Base-by-base conservation (phyloP, 192 early-diverging fungal genomes). In the Backusella macrospora region DNA sequence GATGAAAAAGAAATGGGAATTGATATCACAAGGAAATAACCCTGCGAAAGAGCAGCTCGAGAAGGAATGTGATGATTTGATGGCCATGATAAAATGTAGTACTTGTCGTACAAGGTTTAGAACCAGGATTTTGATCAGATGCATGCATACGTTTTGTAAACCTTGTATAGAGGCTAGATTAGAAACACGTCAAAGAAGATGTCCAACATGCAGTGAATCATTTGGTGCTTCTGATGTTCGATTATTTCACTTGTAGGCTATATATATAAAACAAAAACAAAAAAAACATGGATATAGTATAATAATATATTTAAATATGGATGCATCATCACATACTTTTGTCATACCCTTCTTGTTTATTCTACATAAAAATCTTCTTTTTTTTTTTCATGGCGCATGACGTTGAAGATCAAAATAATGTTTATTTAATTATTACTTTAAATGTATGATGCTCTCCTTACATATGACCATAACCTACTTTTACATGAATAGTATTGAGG, bases 61-160 rank as follows among this genome's bases (percentile, higher is more conserved):
- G 62, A 67, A 74, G 46, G 80, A 82, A 47, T 71, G 68, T 40
- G 80, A 82, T 66, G 73, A 82, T 42, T 62, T 82, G 29, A 65
- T 74, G 47, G 84, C 91, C n/a, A 77, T 98, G 48, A 87, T 97
- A 44, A 97, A 95, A 82, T 99, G 97, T 76, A 88, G 90, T 23
- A 91, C 93, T 52, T 99, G 97, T 83, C 89, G 89, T 73, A 90
- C 83, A 26, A 87, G 93, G 55, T 96, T 98, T 84, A 95, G 95
- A 76, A 89, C 87, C 39, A 94, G 94, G 76, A 84, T 92, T 4
- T 80, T 99, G 12, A 39, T 87, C 64, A 88, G 93, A 42, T 99
- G 97, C 81, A 97, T 97, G 96, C 97, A 99, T 75, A 92, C 92
- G 14, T 99, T 99, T 85, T 99, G 97, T 86, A 93, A 94, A 73